Evolutionary conservation across 2,329 filamentous ascomycete species (phyloP).

Genomic region (Trichoderma citrinoviride): DNA sequence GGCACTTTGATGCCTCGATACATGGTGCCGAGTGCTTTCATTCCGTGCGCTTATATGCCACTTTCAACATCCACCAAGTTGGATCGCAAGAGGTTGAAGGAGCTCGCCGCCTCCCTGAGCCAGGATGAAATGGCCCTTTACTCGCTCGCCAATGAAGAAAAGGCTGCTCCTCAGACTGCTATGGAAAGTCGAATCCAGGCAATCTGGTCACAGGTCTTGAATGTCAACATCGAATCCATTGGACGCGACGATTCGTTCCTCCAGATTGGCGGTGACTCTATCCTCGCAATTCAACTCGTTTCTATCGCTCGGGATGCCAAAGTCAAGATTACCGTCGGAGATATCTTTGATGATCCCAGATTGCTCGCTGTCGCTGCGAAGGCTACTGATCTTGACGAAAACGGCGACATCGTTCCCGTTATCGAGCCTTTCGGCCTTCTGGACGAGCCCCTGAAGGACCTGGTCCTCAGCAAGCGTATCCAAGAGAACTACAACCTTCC

Average conservation of each 20-base stretch:
- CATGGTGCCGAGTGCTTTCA: slow-evolving; percentile 16
- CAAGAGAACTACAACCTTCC: not conserved
- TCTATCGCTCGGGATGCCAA: slow-evolving; percentile 9
- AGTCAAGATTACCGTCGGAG: slow-evolving; percentile 19
- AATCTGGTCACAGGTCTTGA: slow-evolving; percentile 31
- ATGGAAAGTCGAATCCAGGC: slow-evolving; percentile 32
- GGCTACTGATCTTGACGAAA: not conserved
- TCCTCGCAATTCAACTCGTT: slow-evolving; percentile 26
- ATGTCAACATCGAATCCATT: slow-evolving; percentile 14
- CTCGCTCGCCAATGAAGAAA: slow-evolving; percentile 28
- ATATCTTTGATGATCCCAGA: slow-evolving; percentile 17
- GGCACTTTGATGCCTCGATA: slow-evolving; percentile 11
- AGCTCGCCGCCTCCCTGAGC: not conserved
- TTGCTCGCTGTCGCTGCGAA: slow-evolving; percentile 3
- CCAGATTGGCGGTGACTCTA: slow-evolving; percentile 27
- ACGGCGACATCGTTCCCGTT: not conserved
- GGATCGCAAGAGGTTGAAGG: slow-evolving; percentile 21
- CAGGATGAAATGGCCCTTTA: slow-evolving; percentile 23
- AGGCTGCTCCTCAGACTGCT: slow-evolving; percentile 22
- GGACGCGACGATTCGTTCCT: slow-evolving; percentile 25
- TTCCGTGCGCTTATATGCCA: slow-evolving; percentile 17
- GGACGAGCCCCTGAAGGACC: not conserved
- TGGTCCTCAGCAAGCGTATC: not conserved
- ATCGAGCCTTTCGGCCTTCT: slow-evolving; percentile 11
- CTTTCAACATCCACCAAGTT: slow-evolving; percentile 15